Evolutionary conservation across 495 filamentous ascomycete genomes (phyloP).

Genomic region (Cairneyella variabilis): DNA sequence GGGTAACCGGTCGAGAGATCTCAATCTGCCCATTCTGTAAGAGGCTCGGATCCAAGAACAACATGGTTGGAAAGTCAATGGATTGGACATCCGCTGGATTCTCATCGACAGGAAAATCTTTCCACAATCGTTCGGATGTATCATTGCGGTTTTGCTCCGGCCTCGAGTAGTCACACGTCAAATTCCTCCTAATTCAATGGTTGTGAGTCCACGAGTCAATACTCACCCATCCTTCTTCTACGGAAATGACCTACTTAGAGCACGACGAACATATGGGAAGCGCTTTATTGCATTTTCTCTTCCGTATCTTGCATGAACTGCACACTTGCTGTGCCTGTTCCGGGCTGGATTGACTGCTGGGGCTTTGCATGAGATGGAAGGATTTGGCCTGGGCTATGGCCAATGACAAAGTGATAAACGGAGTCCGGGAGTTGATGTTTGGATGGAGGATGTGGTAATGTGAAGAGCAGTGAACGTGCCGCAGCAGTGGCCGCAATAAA

Average conservation of each 20-base stretch:
- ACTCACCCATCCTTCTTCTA: not conserved
- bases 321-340: slow-evolving; percentile 4
- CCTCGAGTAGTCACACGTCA: not conserved
- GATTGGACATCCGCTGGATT: not conserved
- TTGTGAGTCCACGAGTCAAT: not conserved
- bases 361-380: no score
- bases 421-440: no score
- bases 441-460: no score
- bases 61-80: not conserved
- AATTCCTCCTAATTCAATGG: not conserved
- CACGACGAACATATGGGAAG: slow-evolving; percentile 7
- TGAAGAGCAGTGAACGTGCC: no score
- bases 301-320: slow-evolving; percentile 5
- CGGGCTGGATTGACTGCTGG: not conserved
- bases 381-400: no score
- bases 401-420: no score
- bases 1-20: not conserved
- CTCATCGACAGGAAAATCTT: not conserved
- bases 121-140: not conserved
- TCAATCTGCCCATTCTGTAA: not conserved
- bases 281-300: slow-evolving; percentile 11
- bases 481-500: no score
- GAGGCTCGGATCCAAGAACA: not conserved
- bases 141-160: not conserved
- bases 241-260: not conserved